Conservation (phyloP, 495 filamentous ascomycete species). For the Aspergillus homomorphus region DNA sequence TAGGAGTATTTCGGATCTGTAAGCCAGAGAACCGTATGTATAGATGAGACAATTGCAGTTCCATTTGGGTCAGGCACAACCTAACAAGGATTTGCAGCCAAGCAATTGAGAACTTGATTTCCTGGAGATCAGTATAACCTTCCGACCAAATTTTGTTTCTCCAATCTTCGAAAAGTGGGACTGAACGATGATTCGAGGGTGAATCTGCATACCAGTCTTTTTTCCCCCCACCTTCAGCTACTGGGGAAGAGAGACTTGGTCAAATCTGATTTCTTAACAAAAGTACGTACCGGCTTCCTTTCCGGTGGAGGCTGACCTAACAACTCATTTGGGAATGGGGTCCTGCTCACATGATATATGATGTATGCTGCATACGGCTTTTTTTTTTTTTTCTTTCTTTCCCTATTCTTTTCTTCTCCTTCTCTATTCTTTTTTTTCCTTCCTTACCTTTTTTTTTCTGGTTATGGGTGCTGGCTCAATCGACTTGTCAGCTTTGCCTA, state of each 20-base stretch:
- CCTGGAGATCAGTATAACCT: neutral
- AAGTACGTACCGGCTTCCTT: no score
- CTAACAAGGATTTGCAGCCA: neutral
- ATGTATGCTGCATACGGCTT: neutral
- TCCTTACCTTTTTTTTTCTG: neutral
- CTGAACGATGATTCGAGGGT: no score
- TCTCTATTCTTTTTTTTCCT: neutral
- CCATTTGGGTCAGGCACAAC: neutral
- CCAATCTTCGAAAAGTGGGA: no score
- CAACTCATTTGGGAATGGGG: neutral
- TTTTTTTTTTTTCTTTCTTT: neutral
- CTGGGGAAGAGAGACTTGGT: neutral
- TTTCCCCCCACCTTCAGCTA: neutral
- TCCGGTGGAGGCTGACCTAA: neutral
- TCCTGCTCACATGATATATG: neutral
- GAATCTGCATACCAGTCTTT: no score
- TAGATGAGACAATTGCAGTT: neutral
- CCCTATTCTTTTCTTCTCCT: neutral
- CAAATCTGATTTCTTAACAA: neutral
- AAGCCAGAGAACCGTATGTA: no score
- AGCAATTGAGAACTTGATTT: neutral
- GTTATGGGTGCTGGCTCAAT: no score
- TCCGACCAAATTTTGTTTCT: no score
- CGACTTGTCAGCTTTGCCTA: neutral
- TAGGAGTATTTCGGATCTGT: no score